Base-by-base conservation (phyloP, 108 stramenopile species). In the Skeletonema costatum region DNA sequence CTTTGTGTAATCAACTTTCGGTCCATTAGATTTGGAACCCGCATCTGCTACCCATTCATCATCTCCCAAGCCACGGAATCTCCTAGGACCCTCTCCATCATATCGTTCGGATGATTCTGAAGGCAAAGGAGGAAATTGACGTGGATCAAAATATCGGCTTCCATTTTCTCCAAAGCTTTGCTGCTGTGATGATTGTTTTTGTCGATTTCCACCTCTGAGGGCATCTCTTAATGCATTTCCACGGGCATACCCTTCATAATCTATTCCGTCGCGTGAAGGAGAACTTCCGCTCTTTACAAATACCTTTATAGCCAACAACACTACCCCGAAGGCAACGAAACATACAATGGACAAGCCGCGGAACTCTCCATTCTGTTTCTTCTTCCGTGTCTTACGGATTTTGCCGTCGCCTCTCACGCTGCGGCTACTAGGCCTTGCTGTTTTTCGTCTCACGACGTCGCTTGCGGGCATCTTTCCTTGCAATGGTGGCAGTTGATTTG, bases 1-100 rank as follows among this genome's bases (percentile, higher is more conserved):
- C 25, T 86, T 70, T 33, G 87, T 88, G 33, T 88, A 93, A 73
- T 93, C 89, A 35, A 93, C 87, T 53, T 72, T 82, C 14, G 88
- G 88, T 19, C 80, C 85, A 50, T 50, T 31, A 41, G 60, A 33
- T 19, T 48, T 30, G 16, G 48, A 60, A 29, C 65, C 25, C 5
- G 80, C 62, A 33, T 69, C 42, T 30, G 80, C 42, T 38, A 56
- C n/a, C 81, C 81, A 81, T 64, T 75, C 74, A 62, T 81, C 81
- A 63, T 81, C 81, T 58, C 81, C 81, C 25, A 61, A 50, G 2
- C 81, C 81, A 53, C 39, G 51, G 62, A 71, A 75, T 1, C 65
- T 41, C 25, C 56, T 39, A 46, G 21, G 60, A 4, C 69, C 36
- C 19, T 70, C 48, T 67, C 65, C 60, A 13, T 73, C 29, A 56